Evolutionary conservation across 768 basidiomycete species (phyloP).

Genomic region (Thelephora aurantiotincta): DNA sequence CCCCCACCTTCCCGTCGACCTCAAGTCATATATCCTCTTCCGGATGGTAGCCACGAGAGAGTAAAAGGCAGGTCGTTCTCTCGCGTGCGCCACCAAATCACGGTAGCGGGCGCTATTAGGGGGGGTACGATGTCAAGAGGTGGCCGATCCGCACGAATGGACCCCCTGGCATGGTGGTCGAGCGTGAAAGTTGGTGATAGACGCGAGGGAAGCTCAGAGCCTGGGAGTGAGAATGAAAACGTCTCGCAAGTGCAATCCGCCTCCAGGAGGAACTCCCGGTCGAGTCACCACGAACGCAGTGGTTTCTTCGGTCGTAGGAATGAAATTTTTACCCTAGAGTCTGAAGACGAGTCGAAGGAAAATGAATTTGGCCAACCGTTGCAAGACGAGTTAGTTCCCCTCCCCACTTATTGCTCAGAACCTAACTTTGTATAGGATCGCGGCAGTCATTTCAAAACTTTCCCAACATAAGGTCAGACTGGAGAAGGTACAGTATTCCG

Average conservation of each 20-base stretch:
- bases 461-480: constrained; percentile 61
- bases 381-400: constrained; percentile 55
- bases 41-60: constrained; percentile 9
- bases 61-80: constrained; percentile 4
- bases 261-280: constrained; percentile 20
- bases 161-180: constrained; percentile 58
- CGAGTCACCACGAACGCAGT: neutral
- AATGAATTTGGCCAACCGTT: constrained; percentile 32
- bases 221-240: constrained; percentile 35
- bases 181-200: constrained; percentile 51
- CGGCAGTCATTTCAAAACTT: constrained; percentile 54
- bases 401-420: neutral
- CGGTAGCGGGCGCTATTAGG: constrained; percentile 8
- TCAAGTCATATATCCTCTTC: constrained; percentile 2
- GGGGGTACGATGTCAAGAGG: constrained; percentile 33
- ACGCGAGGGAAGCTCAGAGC: constrained; percentile 42
- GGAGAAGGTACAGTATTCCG: constrained; percentile 47
- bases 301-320: constrained; percentile 2
- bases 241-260: constrained; percentile 32
- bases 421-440: constrained; percentile 37
- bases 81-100: neutral
- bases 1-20: constrained; percentile 20
- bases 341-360: constrained; percentile 17
- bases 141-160: constrained; percentile 38
- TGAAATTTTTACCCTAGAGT: constrained; percentile 34